Evolutionary conservation across 108 stramenopile genomes (phyloP), one percentile per base, ranked within the genome.

Genomic region (Stephanodiscus minutulus): DNA sequence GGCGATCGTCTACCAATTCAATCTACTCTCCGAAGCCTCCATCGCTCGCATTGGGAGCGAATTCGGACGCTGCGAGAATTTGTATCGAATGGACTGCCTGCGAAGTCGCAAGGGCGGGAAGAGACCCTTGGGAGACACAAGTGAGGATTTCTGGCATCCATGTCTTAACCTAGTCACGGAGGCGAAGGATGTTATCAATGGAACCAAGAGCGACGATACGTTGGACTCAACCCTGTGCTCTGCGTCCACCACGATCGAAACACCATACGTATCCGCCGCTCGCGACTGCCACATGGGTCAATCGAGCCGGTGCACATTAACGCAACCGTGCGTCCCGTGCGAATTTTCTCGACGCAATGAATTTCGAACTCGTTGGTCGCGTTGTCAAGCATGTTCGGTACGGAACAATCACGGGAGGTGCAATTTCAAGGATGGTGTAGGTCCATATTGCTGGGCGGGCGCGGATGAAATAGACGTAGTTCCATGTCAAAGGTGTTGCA

Each of bases 241-340:
- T 9, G 28, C 58, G 22, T 46, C 69, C 0, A 48, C 56, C 17
- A 18, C 17, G 7, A 57, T 46, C 12, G 57, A 36, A n/a, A 36
- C 50, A 54, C 67, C 66, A 22, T 76, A 57, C 67, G 63, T 76
- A 20, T 68, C 74, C 28, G 22, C 66, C 20, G 27, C 67, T 9
- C 66, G 74, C 13, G 74, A 76, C 48, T 76, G 74, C 33, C 50
- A 55, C 20, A 35, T 47, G 3, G 66, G 60, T 29, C 74, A 76
- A 48, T 18, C 18, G 24, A 48, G 27, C 9, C 8, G 20, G n/a
- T 76, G 74, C 61, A 66, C 59, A 2, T 47, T 55, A 7, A 20
- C 49, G 12, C 37, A 76, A 21, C 74, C 74, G 13, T 76, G 74
- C 28, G 68, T 59, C 7, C 74, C 74, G n/a, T 76, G 74, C 49